Evolutionary conservation across 2,329 filamentous ascomycete species (phyloP), one percentile per base, ranked within the genome.

Genomic region (Rachicladosporium sp.): DNA sequence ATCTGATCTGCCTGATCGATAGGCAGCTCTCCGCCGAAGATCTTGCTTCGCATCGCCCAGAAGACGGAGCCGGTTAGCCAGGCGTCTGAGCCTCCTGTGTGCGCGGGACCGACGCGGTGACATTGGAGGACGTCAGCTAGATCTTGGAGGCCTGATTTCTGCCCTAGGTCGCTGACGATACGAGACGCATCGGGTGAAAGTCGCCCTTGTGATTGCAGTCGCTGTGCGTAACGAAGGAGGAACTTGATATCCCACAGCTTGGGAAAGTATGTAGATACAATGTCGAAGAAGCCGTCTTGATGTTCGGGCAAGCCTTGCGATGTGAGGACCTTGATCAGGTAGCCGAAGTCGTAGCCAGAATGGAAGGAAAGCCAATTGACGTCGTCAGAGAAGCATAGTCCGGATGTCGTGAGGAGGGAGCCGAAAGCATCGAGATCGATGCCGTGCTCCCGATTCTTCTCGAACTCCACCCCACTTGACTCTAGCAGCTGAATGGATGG

Each of bases 331-430:
- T 98, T 98, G 56, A 93, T 88, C 35, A 98, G 70, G 56, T 96
- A 96, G 36, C 88, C 91, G 63, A 98, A 96, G 66, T 98, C 91
- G 63, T 98, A 98, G 44, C 89, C 91, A 21, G 86, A 91, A 61
- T 98, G 91, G 65, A 96, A 96, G 3, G 86, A 93, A 47, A 98
- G 84, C 91, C 91, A 98, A 59, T 86, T 81, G 40, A 95, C 83
- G 42, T 93, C 79, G 31, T 91, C 80, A 48, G 84, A 78, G 53
- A 91, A 81, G 9, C 93, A 86, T 34, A 98, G 73, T 6, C 91
- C 91, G 1, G 91, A 96, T 36, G 84, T 88, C 41, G 93, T 93
- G 45, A 98, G 72, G 21, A 94, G 70, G 2, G 88, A 77, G 3
- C 88, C 91, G 56, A 98, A 98, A 39, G 87, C 80, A 46, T 80